Percentiles rank a stretch among this genome's conserved stretches.
phyloP scores from a whole-genome alignment of 441 rosid species.

The Metrosideros polymorpha region DNA sequence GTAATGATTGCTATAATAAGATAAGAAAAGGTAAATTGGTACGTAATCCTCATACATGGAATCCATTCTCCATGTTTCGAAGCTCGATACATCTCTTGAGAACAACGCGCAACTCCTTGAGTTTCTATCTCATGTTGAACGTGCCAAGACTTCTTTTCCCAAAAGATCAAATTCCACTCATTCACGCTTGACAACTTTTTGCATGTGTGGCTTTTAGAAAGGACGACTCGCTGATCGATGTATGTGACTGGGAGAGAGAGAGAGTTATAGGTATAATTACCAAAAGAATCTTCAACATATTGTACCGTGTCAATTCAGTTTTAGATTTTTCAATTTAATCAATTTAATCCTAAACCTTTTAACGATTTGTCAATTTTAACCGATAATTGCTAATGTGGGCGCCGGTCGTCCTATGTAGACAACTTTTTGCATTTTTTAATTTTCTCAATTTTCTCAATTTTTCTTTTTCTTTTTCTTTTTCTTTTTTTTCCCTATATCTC shows the following conservation, averaged over 20 bases:
- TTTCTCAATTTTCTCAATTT: background rate
- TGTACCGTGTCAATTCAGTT: background rate
- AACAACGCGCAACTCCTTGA: background rate
- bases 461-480: no score
- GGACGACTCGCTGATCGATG: background rate
- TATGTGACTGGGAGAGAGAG: background rate
- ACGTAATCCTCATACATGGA: background rate
- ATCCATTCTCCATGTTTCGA: background rate
- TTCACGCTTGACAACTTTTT: background rate
- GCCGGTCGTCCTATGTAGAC: fast-evolving
- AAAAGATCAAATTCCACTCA: background rate
- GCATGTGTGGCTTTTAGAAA: background rate
- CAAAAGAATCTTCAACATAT: background rate
- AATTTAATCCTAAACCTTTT: background rate
- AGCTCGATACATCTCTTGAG: background rate
- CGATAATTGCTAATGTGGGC: fast-evolving
- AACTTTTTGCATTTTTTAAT: no score
- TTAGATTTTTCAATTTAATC: background rate
- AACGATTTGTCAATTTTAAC: background rate
- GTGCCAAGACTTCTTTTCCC: no score
- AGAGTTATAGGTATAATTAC: background rate
- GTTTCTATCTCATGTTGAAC: background rate
- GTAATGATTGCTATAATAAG: background rate
- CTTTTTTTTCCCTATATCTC: background rate
- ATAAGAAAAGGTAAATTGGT: background rate